A percentile compares a stretch with the other conserved stretches of the same genome.
Conservation (phyloP, 2,329 filamentous ascomycete genomes). For the Lasiodiplodia theobromae region DNA sequence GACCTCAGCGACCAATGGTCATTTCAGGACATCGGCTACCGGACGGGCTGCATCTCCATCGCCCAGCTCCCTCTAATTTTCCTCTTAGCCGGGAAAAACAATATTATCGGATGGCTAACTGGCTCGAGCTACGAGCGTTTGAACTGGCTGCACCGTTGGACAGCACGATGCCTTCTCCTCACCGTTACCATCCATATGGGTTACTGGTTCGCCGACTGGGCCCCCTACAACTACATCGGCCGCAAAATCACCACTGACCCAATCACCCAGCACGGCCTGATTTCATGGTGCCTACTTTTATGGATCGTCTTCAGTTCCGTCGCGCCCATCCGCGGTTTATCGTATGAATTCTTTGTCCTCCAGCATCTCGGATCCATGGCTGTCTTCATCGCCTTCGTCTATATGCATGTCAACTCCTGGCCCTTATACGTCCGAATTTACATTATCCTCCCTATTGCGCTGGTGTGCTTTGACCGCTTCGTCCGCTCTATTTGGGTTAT, state of each 20-base stretch:
- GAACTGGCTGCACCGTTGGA: constrained; percentile 78
- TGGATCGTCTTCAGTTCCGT: constrained; percentile 72
- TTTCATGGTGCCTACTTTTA: constrained; percentile 69
- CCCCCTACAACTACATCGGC: constrained; percentile 64
- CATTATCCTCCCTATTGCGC: constrained; percentile 70
- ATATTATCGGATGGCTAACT: constrained; percentile 66
- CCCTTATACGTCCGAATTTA: constrained; percentile 66
- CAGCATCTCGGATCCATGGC: constrained; percentile 71
- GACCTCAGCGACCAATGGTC: constrained; percentile 57
- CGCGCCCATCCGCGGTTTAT: constrained; percentile 68
- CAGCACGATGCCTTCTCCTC: constrained; percentile 71
- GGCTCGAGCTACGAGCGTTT: constrained; percentile 72
- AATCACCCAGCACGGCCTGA: constrained; percentile 71
- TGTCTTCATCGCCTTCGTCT: constrained; percentile 68
- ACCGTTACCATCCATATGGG: constrained; percentile 74
- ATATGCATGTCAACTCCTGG: constrained; percentile 60
- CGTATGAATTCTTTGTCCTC: constrained; percentile 73
- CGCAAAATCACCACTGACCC: constrained; percentile 67
- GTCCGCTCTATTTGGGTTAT: constrained; percentile 51
- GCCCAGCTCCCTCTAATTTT: constrained; percentile 64
- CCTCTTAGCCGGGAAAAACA: constrained; percentile 63
- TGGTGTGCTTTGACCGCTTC: constrained; percentile 69
- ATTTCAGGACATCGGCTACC: constrained; percentile 65
- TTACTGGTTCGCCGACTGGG: constrained; percentile 72
- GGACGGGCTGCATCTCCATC: constrained; percentile 61